These are phyloP conservation scores for Hypoxylon sp. DNA, from an alignment of 2,329 filamentous ascomycete species.

Conservation along the genomic window DNA sequence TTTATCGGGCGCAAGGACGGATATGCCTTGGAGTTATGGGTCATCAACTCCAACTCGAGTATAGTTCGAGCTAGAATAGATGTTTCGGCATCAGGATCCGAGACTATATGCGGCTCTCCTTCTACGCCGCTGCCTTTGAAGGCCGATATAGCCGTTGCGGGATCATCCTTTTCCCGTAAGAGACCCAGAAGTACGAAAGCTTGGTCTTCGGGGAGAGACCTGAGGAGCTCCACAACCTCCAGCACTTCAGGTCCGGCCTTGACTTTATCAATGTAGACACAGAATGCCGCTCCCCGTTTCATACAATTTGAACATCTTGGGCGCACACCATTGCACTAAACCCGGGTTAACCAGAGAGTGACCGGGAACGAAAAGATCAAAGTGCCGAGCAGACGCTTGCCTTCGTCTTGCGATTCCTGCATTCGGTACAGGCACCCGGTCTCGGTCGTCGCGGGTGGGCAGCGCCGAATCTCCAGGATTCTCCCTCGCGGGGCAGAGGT, in stretches of 20 bases:
- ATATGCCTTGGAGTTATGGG: constrained; percentile 46
- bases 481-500: constrained; percentile 13
- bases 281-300: constrained; percentile 31
- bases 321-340: constrained; percentile 43
- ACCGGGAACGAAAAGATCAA: not conserved
- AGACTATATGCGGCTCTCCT: not conserved
- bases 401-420: constrained; percentile 43
- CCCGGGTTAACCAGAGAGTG: not conserved
- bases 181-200: constrained; percentile 40
- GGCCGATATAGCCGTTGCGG: constrained; percentile 41
- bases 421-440: constrained; percentile 42
- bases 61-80: constrained; percentile 9
- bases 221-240: constrained; percentile 49
- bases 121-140: constrained; percentile 28
- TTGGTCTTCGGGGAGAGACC: constrained; percentile 39
- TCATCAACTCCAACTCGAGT: constrained; percentile 47
- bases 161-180: constrained; percentile 45
- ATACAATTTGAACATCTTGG: constrained; percentile 41
- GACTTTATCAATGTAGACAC: constrained; percentile 39
- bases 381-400: constrained; percentile 19
- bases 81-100: not conserved
- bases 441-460: constrained; percentile 15
- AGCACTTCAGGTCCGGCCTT: constrained; percentile 35
- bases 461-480: not conserved
- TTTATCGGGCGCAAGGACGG: constrained; percentile 36